phyloP scores from a whole-genome alignment of 257 asterid genomes.

The Leonotis leonurus region DNA sequence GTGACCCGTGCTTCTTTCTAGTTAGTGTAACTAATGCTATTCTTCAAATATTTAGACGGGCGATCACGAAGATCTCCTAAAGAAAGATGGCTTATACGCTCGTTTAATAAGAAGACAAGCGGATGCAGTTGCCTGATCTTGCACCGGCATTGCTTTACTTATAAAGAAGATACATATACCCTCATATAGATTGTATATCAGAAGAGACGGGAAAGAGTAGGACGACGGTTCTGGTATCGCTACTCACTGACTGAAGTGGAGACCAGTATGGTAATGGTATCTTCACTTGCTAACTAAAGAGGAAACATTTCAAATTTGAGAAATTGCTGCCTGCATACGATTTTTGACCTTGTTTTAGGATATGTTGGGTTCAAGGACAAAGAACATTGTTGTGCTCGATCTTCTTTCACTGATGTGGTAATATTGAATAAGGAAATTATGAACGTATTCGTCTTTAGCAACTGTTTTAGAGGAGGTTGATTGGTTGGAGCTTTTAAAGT shows the following conservation, averaged over 20 bases:
- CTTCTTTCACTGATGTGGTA: not conserved
- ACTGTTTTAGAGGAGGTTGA: not conserved
- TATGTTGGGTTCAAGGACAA: not conserved
- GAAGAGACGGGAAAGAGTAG: not conserved
- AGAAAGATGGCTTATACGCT: conserved; percentile 68
- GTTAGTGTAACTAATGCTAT: not conserved
- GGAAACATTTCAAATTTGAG: not conserved
- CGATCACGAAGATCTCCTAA: conserved; percentile 57
- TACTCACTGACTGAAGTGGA: not conserved
- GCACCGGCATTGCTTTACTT: not conserved
- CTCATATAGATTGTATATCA: conserved; percentile 3
- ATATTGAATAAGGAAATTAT: not conserved
- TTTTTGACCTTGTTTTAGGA: not conserved
- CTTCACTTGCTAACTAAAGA: not conserved
- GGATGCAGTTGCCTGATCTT: conserved; percentile 61
- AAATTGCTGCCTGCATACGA: conserved; percentile 14
- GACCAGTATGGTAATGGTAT: not conserved
- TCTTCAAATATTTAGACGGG: conserved; percentile 54
- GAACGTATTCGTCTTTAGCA: not conserved
- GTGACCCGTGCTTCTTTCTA: not conserved
- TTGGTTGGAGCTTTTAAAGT: not conserved
- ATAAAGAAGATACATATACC: not conserved
- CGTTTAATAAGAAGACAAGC: conserved; percentile 74
- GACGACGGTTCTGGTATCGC: not conserved
- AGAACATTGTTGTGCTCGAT: not conserved